These are phyloP conservation scores for Exophiala xenobiotica DNA, from an alignment of 2,329 filamentous ascomycete species.

Conservation along the genomic window DNA sequence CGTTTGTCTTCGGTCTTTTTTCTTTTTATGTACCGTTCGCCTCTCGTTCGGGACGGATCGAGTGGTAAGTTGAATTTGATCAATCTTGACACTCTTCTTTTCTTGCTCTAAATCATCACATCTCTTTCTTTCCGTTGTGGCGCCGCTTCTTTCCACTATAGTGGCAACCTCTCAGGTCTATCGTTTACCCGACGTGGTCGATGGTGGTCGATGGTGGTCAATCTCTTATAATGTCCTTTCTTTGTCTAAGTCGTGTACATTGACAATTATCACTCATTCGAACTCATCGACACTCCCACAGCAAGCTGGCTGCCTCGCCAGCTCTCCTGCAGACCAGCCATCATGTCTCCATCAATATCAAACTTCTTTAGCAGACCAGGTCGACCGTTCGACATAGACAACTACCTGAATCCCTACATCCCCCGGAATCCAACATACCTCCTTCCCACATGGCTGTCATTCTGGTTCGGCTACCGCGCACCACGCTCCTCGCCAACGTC, in stretches of 20 bases:
- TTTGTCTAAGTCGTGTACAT: too few relatives aligned
- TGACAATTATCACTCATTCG: too few relatives aligned
- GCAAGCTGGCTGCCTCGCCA: not conserved
- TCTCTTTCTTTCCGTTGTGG: too few relatives aligned
- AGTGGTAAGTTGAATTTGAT: too few relatives aligned
- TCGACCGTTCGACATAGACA: slow-evolving; percentile 67
- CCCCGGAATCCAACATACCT: slow-evolving; percentile 61
- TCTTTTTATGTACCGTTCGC: not conserved
- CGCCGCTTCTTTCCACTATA: too few relatives aligned
- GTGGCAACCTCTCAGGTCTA: too few relatives aligned
- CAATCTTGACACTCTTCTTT: too few relatives aligned
- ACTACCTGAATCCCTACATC: slow-evolving; percentile 68
- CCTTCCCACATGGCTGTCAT: slow-evolving; percentile 65
- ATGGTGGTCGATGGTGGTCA: too few relatives aligned
- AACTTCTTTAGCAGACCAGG: not conserved
- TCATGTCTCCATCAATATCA: not conserved
- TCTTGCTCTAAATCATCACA: too few relatives aligned
- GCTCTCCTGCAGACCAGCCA: not conserved
- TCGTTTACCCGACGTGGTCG: too few relatives aligned
- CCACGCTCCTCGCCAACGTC: slow-evolving; percentile 23
- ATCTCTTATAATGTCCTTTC: too few relatives aligned
- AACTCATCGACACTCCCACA: too few relatives aligned
- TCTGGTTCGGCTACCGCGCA: slow-evolving; percentile 65
- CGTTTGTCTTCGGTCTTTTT: not conserved
- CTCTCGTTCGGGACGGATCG: not conserved